Conservation (phyloP, 2,329 filamentous ascomycete species). For the Pseudopyricularia javanii region DNA sequence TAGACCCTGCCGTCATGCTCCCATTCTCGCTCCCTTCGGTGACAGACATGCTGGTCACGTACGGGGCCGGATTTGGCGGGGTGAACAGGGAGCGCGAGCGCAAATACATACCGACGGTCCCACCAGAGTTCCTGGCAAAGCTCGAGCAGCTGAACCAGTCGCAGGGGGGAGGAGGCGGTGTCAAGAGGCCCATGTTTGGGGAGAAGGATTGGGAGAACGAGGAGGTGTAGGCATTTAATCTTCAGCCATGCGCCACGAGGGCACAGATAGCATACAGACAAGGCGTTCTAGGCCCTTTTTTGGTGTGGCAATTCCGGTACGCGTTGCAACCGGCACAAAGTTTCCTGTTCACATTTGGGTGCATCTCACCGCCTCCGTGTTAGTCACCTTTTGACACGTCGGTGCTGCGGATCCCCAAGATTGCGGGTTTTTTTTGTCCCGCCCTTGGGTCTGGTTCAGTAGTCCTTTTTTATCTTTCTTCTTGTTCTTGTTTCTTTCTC, state of each 20-base stretch:
- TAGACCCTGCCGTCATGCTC: slow-evolving; percentile 81
- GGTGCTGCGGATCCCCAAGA: neutral
- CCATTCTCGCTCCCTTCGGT: slow-evolving; percentile 92
- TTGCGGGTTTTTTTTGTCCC: neutral
- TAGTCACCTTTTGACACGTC: neutral
- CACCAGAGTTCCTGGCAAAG: slow-evolving; percentile 83
- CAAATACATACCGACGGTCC: slow-evolving; percentile 93
- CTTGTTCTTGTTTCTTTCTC: neutral
- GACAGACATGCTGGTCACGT: slow-evolving; percentile 93
- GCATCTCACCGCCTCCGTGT: neutral
- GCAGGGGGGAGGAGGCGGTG: slow-evolving; percentile 15
- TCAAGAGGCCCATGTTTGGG: slow-evolving; percentile 41
- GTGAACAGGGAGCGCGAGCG: slow-evolving; percentile 81
- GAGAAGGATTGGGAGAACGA: slow-evolving; percentile 59
- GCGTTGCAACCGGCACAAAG: neutral
- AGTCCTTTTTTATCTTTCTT: neutral
- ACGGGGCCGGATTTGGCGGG: slow-evolving; percentile 88
- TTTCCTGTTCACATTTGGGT: neutral
- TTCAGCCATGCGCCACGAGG: neutral
- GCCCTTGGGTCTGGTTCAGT: neutral
- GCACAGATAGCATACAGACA: neutral
- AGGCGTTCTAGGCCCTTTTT: neutral
- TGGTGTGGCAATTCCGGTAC: too few species aligned
- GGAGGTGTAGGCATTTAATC: slow-evolving; percentile 29
- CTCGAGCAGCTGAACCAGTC: slow-evolving; percentile 49